These are phyloP conservation scores for Kodamaea lidongshanica DNA, from an alignment of 805 yeast genomes.

Conservation along the genomic window DNA sequence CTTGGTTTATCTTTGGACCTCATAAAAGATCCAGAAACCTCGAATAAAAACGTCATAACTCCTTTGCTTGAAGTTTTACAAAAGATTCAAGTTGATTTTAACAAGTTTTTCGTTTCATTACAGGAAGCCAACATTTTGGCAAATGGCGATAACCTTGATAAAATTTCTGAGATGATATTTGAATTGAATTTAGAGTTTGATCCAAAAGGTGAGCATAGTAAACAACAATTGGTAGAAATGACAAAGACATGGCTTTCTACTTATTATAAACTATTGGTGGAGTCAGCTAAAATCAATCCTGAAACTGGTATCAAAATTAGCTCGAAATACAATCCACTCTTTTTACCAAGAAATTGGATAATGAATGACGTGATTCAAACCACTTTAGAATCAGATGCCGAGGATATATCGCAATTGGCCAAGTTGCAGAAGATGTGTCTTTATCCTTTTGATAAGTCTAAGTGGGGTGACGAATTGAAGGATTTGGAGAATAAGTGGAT, in stretches of 20 bases:
- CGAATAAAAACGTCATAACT: constrained; percentile 41
- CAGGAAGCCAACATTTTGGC: constrained; percentile 40
- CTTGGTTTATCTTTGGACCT: constrained; percentile 53
- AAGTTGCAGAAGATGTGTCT: constrained; percentile 67
- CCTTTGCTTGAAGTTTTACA: constrained; percentile 59
- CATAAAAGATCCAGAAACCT: constrained; percentile 35
- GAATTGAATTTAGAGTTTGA: constrained; percentile 14
- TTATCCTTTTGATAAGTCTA: constrained; percentile 60
- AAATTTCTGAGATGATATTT: constrained; percentile 17
- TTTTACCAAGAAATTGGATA: constrained; percentile 81
- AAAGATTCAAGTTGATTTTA: constrained; percentile 67
- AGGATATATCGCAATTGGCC: constrained; percentile 44
- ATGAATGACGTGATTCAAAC: constrained; percentile 71
- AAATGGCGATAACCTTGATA: constrained; percentile 8
- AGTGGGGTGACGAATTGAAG: constrained; percentile 63
- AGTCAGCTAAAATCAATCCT: constrained; percentile 31
- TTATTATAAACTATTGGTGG: constrained; percentile 41
- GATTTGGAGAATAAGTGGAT: constrained; percentile 55
- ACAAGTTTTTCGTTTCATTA: constrained; percentile 64
- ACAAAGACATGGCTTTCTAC: constrained; percentile 47
- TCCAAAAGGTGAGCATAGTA: constrained; percentile 20
- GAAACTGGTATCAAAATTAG: constrained; percentile 25
- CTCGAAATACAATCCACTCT: constrained; percentile 59
- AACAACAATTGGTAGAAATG: constrained; percentile 36
- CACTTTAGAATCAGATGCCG: constrained; percentile 45